These are phyloP conservation scores for Tylopilus subfusipes DNA, from an alignment of 768 basidiomycete species.

Conservation along the genomic window DNA sequence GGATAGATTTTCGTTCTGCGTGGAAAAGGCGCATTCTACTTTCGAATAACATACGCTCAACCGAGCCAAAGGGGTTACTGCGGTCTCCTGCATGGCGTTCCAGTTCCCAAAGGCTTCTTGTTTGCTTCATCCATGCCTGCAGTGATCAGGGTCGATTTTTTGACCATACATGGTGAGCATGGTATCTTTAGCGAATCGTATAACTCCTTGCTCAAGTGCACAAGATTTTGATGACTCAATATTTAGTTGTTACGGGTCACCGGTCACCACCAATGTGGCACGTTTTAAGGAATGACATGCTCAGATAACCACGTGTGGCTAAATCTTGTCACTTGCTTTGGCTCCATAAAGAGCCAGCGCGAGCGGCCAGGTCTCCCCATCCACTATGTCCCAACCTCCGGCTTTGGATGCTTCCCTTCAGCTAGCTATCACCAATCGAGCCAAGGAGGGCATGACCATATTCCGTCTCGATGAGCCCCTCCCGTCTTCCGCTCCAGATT, in stretches of 20 bases:
- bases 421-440: slow-evolving; percentile 6
- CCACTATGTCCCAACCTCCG: slow-evolving; percentile 8
- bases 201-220: neutral
- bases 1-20: neutral
- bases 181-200: neutral
- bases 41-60: neutral
- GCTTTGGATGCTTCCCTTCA: slow-evolving; percentile 16
- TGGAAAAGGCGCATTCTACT: neutral
- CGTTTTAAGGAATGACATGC: neutral
- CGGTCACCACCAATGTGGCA: neutral
- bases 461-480: slow-evolving; percentile 16
- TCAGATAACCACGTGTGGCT: neutral
- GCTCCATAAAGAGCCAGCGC: slow-evolving; percentile 9
- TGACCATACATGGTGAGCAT: neutral
- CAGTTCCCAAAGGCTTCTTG: neutral
- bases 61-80: neutral
- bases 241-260: neutral
- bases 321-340: neutral
- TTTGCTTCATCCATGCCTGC: neutral
- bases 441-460: slow-evolving; percentile 5
- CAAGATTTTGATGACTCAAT: neutral
- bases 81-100: neutral
- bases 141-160: neutral
- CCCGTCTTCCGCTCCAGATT: slow-evolving; percentile 28
- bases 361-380: neutral